phyloP scores from a whole-genome alignment of 1,284 basidiomycete genomes.

The Trichosporon ovoides region DNA sequence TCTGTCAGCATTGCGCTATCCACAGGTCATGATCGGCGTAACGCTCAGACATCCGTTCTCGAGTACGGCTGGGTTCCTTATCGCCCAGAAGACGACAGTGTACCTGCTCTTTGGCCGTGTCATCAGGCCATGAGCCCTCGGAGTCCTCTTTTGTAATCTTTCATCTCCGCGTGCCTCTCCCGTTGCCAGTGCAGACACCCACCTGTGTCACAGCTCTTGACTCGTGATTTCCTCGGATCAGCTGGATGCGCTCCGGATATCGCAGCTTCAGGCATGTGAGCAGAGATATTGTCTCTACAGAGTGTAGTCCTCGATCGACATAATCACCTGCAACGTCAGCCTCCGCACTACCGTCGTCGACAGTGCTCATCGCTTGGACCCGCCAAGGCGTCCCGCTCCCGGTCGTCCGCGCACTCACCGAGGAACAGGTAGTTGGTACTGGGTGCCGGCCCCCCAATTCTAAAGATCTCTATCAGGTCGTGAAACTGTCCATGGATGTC shows the following conservation, averaged over 20 bases:
- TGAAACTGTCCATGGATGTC: conserved; percentile 99
- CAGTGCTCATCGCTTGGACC: too few relatives aligned
- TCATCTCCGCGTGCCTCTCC: conserved; percentile 17
- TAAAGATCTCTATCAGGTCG: conserved; percentile 97
- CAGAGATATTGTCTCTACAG: conserved; percentile 96
- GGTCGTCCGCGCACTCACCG: conserved; percentile 65
- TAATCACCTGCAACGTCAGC: conserved; percentile 71
- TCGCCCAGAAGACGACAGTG: conserved; percentile 11
- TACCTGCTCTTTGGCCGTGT: conserved; percentile 15
- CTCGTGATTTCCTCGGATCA: conserved; percentile 98
- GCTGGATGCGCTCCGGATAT: conserved; percentile 93
- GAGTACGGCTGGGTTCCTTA: conserved; percentile 24
- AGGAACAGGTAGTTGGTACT: conserved; percentile 97
- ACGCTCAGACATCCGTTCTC: conserved; percentile 49
- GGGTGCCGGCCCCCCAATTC: conserved; percentile 94
- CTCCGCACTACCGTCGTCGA: too few relatives aligned
- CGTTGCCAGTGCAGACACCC: conserved; percentile 28
- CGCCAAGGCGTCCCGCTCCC: too few relatives aligned
- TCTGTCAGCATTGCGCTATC: conserved; percentile 7
- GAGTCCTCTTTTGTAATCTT: conserved; percentile 43
- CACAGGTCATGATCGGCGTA: background rate
- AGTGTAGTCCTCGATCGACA: conserved; percentile 94
- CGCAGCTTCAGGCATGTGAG: conserved; percentile 94
- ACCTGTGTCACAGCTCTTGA: conserved; percentile 97
- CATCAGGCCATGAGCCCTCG: conserved; percentile 24